phyloP scores from a whole-genome alignment of 2,329 filamentous ascomycete genomes.

The Venturia pyrina region DNA sequence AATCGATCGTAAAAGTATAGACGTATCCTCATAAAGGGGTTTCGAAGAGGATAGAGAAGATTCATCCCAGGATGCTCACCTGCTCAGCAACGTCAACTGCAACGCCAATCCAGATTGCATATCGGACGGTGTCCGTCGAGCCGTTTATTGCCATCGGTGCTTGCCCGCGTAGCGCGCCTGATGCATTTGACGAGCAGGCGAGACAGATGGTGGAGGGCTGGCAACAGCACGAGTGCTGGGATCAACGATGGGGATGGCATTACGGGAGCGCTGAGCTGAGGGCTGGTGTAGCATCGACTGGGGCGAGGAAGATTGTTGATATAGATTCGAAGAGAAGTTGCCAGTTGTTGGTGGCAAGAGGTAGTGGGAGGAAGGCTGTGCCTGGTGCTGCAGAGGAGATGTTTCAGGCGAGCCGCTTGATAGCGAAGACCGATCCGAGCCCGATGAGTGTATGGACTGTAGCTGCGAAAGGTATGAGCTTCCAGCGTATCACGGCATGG shows the following conservation, averaged over 20 bases:
- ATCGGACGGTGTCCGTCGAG: conserved; percentile 15
- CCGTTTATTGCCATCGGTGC: conserved; percentile 21
- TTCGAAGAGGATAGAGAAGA: not conserved
- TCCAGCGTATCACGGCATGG: not conserved
- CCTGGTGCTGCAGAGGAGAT: conserved; percentile 79
- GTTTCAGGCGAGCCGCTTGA: conserved; percentile 89
- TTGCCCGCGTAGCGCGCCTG: conserved; percentile 31
- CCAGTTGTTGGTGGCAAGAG: conserved; percentile 56
- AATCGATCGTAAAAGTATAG: conserved; percentile 27
- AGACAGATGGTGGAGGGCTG: conserved; percentile 68
- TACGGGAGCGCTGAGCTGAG: conserved; percentile 76
- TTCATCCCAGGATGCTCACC: conserved; percentile 5
- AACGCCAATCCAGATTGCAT: conserved; percentile 19
- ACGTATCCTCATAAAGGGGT: conserved; percentile 28
- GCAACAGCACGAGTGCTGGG: conserved; percentile 84
- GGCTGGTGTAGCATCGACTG: conserved; percentile 83
- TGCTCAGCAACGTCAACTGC: conserved; percentile 28
- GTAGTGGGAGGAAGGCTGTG: conserved; percentile 59
- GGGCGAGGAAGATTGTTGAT: conserved; percentile 49
- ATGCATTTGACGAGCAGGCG: conserved; percentile 51
- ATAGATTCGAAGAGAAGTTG: conserved; percentile 45
- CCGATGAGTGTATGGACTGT: conserved; percentile 80
- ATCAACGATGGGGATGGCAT: conserved; percentile 97
- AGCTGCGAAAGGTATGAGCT: conserved; percentile 47
- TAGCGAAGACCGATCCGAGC: conserved; percentile 86